Base-by-base conservation (phyloP, 495 filamentous ascomycete genomes). In the Entonaema liquescens region DNA sequence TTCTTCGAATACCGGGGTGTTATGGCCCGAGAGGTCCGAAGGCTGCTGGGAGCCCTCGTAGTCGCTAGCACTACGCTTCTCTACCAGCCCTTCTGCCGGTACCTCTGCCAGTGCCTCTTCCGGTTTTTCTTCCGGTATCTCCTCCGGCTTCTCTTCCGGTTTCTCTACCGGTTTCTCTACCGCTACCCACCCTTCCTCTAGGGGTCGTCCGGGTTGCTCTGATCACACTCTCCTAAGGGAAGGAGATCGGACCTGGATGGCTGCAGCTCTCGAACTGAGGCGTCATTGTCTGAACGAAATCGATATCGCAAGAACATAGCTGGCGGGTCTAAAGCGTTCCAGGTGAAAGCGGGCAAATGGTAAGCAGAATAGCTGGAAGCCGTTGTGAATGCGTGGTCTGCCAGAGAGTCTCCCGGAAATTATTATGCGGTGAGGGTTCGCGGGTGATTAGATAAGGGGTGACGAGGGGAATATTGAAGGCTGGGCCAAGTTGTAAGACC, bases 281-380 rank as follows among this genome's bases (percentile, higher is more conserved):
- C n/a, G 55, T 12, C 59, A 42, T 40, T 44, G 25, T n/a, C 25
- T 15, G 5, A 25, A 64, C 38, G 15, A 0, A 21, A 23, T 29
- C 13, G 69, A 26, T 49, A 7, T 7, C 29, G 50, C 13, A 59
- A 5, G 5, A 62, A n/a, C 69, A 71, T 53, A 35, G 19, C 49
- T 44, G 50, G 59, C 25, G 53, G 25, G 26, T 28, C 25, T 42
- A 53, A 17, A 8, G 15, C 25, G 35, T 54, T 49, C 6, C 63
- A 60, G 13, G 47, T 9, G 11, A 33, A 17, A 21, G 17, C 25
- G 8, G 15, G 59, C 8, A 36, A 60, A 31, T 63, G 19, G 50
- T 63, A 60, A 38, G 3, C 4, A 29, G 25, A 17, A 12, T 47
- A 50, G 28, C 9, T 17, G 17, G 44, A 3, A 6, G 59, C 40